Evolutionary conservation across 2,329 filamentous ascomycete species (phyloP).

Genomic region (Ilyonectria mors-panacis): DNA sequence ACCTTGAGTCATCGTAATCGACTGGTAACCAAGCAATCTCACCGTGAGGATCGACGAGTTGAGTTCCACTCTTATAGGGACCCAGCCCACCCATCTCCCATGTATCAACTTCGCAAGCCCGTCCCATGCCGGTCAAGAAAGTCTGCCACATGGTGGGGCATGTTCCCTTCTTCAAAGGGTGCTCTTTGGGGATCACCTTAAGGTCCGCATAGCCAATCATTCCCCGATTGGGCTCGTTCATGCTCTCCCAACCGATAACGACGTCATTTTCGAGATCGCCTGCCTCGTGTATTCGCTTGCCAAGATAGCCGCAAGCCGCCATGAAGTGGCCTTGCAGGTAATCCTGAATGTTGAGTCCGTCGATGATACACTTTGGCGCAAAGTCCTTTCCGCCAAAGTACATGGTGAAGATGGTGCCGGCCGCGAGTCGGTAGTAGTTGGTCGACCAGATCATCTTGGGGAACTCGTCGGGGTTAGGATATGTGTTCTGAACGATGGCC

Average conservation of each 20-base stretch:
- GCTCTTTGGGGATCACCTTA: slow-evolving; percentile 84
- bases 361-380: slow-evolving; percentile 94
- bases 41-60: slow-evolving; percentile 89
- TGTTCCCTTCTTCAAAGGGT: slow-evolving; percentile 92
- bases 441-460: slow-evolving; percentile 99
- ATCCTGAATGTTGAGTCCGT: slow-evolving; percentile 96
- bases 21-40: slow-evolving; percentile 85
- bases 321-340: slow-evolving; percentile 92
- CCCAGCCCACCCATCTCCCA: slow-evolving; percentile 97
- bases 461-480: slow-evolving; percentile 85
- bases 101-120: slow-evolving; percentile 89
- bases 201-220: slow-evolving; percentile 88
- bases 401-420: slow-evolving; percentile 92
- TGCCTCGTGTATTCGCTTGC: slow-evolving; percentile 87
- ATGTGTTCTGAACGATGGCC: slow-evolving; percentile 95
- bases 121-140: slow-evolving; percentile 90
- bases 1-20: slow-evolving; percentile 88
- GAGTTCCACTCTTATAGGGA: slow-evolving; percentile 88
- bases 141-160: slow-evolving; percentile 96
- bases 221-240: slow-evolving; percentile 95
- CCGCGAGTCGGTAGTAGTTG: slow-evolving; percentile 91
- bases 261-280: slow-evolving; percentile 89
- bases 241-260: slow-evolving; percentile 94
- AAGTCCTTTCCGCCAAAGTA: slow-evolving; percentile 95
- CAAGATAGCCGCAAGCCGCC: slow-evolving; percentile 83